These are phyloP conservation scores for Geranium brycei DNA, from an alignment of 345 rosid species.

Conservation along the genomic window DNA sequence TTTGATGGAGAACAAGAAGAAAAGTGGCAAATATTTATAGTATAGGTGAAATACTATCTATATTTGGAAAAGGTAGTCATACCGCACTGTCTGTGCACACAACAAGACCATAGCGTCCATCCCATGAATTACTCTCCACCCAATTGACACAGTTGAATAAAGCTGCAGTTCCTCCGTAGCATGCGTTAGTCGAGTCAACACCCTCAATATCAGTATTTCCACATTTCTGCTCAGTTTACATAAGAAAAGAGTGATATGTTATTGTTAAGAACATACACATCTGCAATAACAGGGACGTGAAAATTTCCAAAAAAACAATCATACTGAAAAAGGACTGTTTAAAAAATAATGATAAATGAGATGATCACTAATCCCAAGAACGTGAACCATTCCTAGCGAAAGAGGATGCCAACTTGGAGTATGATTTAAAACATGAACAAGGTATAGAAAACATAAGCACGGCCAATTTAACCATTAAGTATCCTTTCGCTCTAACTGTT, in stretches of 20 bases:
- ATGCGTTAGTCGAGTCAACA: slow-evolving; percentile 95
- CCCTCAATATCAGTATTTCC: slow-evolving; percentile 99
- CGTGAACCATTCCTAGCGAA: not conserved
- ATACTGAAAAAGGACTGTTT: not conserved
- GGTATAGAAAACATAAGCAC: no score
- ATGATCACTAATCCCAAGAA: not conserved
- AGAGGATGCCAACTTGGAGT: not conserved
- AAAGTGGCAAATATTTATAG: not conserved
- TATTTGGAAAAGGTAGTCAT: slow-evolving; percentile 15
- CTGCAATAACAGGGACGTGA: not conserved
- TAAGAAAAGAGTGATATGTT: slow-evolving; percentile 7
- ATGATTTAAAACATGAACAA: no score
- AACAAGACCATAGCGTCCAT: slow-evolving; percentile 94
- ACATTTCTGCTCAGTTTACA: slow-evolving; percentile 45
- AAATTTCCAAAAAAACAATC: not conserved
- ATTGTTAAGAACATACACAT: slow-evolving; percentile 2
- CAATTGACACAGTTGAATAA: slow-evolving; percentile 92
- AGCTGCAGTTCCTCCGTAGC: slow-evolving; percentile 99
- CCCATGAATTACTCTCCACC: slow-evolving; percentile 99
- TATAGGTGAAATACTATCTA: not conserved
- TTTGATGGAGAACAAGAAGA: not conserved
- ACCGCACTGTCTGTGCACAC: slow-evolving; percentile 99
- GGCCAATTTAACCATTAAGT: no score
- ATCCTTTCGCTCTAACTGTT: not conserved
- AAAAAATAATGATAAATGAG: not conserved